Evolutionary conservation across 2,329 filamentous ascomycete species (phyloP).

Genomic region (Fusarium nematophilum): DNA sequence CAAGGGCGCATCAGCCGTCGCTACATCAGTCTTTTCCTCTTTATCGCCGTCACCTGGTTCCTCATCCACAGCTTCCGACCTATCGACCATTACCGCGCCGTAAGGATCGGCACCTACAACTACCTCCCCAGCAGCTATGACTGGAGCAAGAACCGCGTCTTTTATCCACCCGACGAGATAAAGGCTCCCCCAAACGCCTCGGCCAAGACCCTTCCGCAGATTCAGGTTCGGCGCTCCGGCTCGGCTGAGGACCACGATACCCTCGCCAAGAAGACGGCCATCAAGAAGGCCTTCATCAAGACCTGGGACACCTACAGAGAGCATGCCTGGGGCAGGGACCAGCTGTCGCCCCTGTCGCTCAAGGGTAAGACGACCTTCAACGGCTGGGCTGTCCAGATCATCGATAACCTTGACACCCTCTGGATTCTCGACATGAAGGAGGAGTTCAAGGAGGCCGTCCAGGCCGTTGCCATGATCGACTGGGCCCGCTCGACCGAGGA

Average conservation of each 20-base stretch:
- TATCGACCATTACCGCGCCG: constrained; percentile 31
- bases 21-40: constrained; percentile 46
- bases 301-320: constrained; percentile 65
- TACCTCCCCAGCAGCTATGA: constrained; percentile 53
- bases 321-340: constrained; percentile 67
- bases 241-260: constrained; percentile 54
- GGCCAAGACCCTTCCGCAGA: constrained; percentile 54
- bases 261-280: constrained; percentile 50
- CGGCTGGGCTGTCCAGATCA: constrained; percentile 68
- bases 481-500: constrained; percentile 60
- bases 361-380: constrained; percentile 60
- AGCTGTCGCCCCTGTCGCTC: constrained; percentile 63
- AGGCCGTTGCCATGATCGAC: constrained; percentile 62
- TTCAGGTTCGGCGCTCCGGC: constrained; percentile 54
- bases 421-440: constrained; percentile 69
- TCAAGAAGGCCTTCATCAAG: constrained; percentile 55
- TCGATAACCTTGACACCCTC: constrained; percentile 69
- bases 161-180: constrained; percentile 47
- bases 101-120: constrained; percentile 40
- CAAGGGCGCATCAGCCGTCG: constrained; percentile 49
- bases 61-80: constrained; percentile 44
- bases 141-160: constrained; percentile 50
- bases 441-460: constrained; percentile 65
- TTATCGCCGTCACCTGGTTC: constrained; percentile 43
- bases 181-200: constrained; percentile 50